Evolutionary conservation across 2,329 filamentous ascomycete genomes (phyloP), one percentile per base, ranked within the genome.

Genomic region (Chrysosporium keratinophilum): DNA sequence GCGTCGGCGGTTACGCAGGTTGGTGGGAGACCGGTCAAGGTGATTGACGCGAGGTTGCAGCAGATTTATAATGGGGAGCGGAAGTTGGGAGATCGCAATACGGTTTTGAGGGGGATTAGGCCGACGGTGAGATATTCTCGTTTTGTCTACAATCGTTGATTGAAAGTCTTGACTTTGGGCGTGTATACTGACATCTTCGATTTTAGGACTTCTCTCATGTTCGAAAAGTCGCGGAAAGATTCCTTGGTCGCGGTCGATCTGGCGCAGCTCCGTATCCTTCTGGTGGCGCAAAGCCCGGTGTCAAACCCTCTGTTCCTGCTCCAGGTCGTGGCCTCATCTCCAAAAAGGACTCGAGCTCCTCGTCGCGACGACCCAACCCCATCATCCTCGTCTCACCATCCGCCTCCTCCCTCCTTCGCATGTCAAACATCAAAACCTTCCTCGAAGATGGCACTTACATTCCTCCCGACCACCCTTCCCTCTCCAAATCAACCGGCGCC

Each of bases 371-470:
- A 35, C 75, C 76, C 39, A 78, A 95, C 67, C 93, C 93, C 47
- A 98, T 98, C 71, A 96, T 98, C 68, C 83, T 98, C 28, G 84
- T 98, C 57, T 97, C 93, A 0, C 93, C 93, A 1, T 97, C 91
- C 1, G 93, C 91, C 10, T 96, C 91, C 1, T 94, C 90, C 1
- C 82, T 97, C 47, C 83, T 98, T 37, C 89, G 91, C 68, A 88
- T 97, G 81, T 87, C 88, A 51, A 98, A 98, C 68, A 88, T 94
- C 70, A 94, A 95, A 66, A 84, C 87, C 31, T 97, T 98, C 77
- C 85, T 98, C 59, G 85, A 91, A 67, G 79, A 83, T 54, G 90
- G 90, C 54, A 76, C 84, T 59, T 98, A 91, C 72, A 77, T 84
- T 5, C 87, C 88, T 0, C 79, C 88, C 2, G 85, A 90, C 62